Evolutionary conservation across 2,329 filamentous ascomycete species (phyloP), one percentile per base, ranked within the genome.

Genomic region (Pseudogymnoascus sp.): DNA sequence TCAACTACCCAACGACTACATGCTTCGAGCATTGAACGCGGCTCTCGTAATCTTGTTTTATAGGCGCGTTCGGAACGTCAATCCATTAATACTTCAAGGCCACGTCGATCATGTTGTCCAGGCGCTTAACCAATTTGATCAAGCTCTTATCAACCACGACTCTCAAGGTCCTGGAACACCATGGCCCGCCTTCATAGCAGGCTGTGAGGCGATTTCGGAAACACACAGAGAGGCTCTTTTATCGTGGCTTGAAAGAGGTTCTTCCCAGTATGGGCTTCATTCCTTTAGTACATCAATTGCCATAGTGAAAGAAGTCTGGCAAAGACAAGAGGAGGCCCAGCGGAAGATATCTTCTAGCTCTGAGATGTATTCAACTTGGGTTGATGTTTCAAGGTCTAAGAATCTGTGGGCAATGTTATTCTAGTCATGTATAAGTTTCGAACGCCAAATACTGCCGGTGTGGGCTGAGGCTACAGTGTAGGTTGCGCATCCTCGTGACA

Each of bases 31-130:
- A 0, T 65, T 79, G 64, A 75, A 75, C 50, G 70, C 72, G 9
- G 76, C 75, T 0, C 66, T 78, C 5, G 70, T 78, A 5, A 76
- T 79, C 1, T 75, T 77, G 44, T 78, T 78, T 66, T 78, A 78
- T 64, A 70, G 76, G 2, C 71, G 77, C 4, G 72, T 78, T 15
- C 72, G 74, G 17, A 71, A 76, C 6, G 74, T 75, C 2, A 74
- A 78, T 56, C 72, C 75, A 0, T 71, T 71, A 31, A 74, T 77
- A 2, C 61, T 78, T 3, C 75, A 77, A 64, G 69, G 72, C 1
- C 73, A 76, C 59, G 75, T 78, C 7, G 71, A 74, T 35, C 70
- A 70, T 59, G 73, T 74, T 1, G 73, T 77, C 11, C 44, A 70
- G 5, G 67, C 73, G 1, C 66, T 77, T 3, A 53, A 70, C 2